Evolutionary conservation across 345 rosid genomes (phyloP).

Genomic region (Linum usitatissimum): DNA sequence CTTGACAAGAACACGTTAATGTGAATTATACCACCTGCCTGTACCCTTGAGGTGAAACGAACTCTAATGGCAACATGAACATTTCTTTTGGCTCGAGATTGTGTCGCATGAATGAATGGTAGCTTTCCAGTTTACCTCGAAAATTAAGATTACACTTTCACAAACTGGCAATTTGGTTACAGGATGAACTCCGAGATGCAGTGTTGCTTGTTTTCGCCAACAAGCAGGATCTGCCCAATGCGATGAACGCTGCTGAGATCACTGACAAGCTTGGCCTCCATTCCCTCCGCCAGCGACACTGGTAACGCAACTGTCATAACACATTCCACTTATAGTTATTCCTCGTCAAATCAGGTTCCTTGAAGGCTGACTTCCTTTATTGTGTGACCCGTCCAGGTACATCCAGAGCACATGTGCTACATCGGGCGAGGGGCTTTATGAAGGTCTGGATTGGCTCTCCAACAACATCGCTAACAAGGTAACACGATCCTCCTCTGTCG

Average conservation of each 20-base stretch:
- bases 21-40: no score
- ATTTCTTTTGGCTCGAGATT: no score
- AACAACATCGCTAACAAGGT: constrained; percentile 9
- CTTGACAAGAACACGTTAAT: no score
- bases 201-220: constrained; percentile 6
- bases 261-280: constrained; percentile 8
- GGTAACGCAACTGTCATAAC: background rate
- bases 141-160: background rate
- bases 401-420: constrained; percentile 8
- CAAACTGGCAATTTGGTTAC: background rate
- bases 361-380: no score
- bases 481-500: background rate
- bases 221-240: constrained; percentile 7
- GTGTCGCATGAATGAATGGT: no score
- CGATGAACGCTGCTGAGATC: constrained; percentile 7
- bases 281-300: constrained; percentile 9
- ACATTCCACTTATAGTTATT: no score
- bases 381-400: background rate
- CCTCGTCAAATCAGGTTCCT: no score
- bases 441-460: constrained; percentile 7
- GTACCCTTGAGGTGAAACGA: no score
- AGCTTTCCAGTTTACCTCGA: background rate
- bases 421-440: constrained; percentile 5
- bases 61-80: no score
- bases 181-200: constrained; percentile 7